Percentiles rank a stretch among this genome's conserved stretches.
These are phyloP conservation scores for Neonectria ditissima DNA, from an alignment of 2,329 filamentous ascomycete species.

Conservation along the genomic window DNA sequence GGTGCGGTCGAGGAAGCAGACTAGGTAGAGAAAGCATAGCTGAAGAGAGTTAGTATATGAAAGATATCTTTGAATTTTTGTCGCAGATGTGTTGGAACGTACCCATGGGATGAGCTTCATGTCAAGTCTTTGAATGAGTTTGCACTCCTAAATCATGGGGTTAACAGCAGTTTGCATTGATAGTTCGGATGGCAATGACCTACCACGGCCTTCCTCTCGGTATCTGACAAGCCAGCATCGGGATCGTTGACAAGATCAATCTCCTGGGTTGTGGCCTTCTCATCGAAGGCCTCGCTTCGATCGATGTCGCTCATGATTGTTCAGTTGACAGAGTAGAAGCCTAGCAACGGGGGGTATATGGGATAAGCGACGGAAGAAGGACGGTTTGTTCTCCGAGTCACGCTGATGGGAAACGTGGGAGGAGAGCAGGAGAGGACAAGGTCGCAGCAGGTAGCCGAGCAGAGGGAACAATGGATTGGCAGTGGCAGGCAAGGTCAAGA, in stretches of 20 bases:
- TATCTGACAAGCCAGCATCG: constrained; percentile 73
- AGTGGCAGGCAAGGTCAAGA: constrained; percentile 20
- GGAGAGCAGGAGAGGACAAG: constrained; percentile 36
- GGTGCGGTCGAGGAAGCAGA: constrained; percentile 80
- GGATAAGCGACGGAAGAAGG: constrained; percentile 12
- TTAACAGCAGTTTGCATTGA: constrained; percentile 21
- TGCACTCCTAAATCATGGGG: constrained; percentile 63
- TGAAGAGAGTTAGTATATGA: constrained; percentile 37
- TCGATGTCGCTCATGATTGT: constrained; percentile 51
- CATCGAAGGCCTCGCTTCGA: constrained; percentile 45
- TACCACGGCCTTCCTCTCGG: constrained; percentile 72
- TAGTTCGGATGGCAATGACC: constrained; percentile 41
- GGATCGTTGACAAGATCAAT: constrained; percentile 49
- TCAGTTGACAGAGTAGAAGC: not conserved
- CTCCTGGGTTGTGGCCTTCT: constrained; percentile 47
- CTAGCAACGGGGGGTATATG: constrained; percentile 1
- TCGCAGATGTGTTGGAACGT: constrained; percentile 32
- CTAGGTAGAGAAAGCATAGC: constrained; percentile 78
- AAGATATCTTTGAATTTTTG: not conserved
- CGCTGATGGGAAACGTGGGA: constrained; percentile 38
- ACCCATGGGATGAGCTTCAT: constrained; percentile 70
- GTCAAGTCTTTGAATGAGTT: constrained; percentile 72
- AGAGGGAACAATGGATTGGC: constrained; percentile 28
- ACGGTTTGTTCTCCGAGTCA: not conserved
- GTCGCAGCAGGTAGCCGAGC: constrained; percentile 40